phyloP scores from a whole-genome alignment of 106 monocot genomes.

The Allium sativum region DNA sequence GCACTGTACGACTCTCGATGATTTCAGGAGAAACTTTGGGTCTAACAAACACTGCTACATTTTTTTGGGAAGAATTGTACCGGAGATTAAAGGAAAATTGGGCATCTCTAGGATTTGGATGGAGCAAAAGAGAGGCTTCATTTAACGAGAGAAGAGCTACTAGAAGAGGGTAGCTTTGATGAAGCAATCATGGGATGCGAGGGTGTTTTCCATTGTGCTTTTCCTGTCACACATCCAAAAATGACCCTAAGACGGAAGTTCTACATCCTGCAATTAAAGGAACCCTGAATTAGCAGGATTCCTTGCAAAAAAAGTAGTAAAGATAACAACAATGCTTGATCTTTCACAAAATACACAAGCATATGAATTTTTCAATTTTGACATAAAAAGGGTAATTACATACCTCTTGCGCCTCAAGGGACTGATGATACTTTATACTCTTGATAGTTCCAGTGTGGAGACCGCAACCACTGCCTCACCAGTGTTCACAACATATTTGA shows the following conservation, averaged over 20 bases:
- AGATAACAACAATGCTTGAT: too few relatives aligned
- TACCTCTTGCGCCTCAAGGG: too few relatives aligned
- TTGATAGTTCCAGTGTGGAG: too few relatives aligned
- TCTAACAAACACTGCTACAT: neutral
- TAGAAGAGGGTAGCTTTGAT: constrained; percentile 85
- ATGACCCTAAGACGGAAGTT: constrained; percentile 58
- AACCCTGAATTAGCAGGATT: constrained; percentile 49
- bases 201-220: constrained; percentile 84
- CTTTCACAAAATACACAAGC: too few relatives aligned
- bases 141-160: constrained; percentile 59
- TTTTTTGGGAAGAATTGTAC: neutral
- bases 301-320: constrained; percentile 91
- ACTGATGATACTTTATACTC: too few relatives aligned
- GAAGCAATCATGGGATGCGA: constrained; percentile 60
- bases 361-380: too few relatives aligned
- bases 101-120: constrained; percentile 59
- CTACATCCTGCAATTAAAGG: constrained; percentile 62
- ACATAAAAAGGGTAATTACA: too few relatives aligned
- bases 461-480: too few relatives aligned
- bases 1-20: too few relatives aligned
- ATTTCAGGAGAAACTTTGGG: too few relatives aligned
- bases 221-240: constrained; percentile 37
- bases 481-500: too few relatives aligned
- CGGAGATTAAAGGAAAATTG: constrained; percentile 47
- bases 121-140: constrained; percentile 72